Percentiles rank a stretch among this genome's conserved stretches.
Evolutionary conservation across 805 yeast species (phyloP).

Genomic region (Sugiyamaella mastotermitis): DNA sequence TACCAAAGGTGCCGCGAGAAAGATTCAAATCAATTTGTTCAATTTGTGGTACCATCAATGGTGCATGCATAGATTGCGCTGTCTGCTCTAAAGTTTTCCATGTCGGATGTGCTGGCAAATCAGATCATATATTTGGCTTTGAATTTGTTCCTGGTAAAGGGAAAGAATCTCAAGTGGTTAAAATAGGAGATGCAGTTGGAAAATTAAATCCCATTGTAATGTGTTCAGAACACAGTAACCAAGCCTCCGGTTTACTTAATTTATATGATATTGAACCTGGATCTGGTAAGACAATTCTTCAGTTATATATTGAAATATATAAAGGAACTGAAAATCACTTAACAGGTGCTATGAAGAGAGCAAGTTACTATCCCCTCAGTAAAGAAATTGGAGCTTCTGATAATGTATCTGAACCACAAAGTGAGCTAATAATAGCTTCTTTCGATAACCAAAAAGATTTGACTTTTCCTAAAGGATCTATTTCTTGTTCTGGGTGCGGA

Average conservation of each 20-base stretch:
- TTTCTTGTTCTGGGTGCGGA: too few species aligned
- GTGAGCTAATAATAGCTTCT: too few species aligned
- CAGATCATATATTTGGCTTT: slow-evolving; percentile 50
- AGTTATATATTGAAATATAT: slow-evolving; percentile 24
- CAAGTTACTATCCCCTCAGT: slow-evolving; percentile 7
- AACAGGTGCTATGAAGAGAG: slow-evolving; percentile 14
- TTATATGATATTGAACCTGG: slow-evolving; percentile 23
- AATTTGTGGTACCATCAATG: slow-evolving; percentile 46
- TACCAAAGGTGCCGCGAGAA: slow-evolving; percentile 25
- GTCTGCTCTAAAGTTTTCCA: slow-evolving; percentile 40
- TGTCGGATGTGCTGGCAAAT: slow-evolving; percentile 52
- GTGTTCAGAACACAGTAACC: slow-evolving; percentile 26
- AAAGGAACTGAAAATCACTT: slow-evolving; percentile 14
- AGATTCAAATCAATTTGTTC: slow-evolving; percentile 29
- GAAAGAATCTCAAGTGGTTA: slow-evolving; percentile 19
- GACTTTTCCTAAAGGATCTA: too few species aligned
- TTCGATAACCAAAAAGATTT: too few species aligned
- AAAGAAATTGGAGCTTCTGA: too few species aligned
- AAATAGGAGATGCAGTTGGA: slow-evolving; percentile 20
- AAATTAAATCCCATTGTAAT: slow-evolving; percentile 26
- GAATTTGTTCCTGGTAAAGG: slow-evolving; percentile 28
- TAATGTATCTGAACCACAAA: too few species aligned
- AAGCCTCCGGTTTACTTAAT: slow-evolving; percentile 11
- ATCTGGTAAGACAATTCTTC: slow-evolving; percentile 25
- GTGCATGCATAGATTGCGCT: slow-evolving; percentile 45